Conservation (phyloP, 495 filamentous ascomycete genomes). For the Aspergillus baeticus region DNA sequence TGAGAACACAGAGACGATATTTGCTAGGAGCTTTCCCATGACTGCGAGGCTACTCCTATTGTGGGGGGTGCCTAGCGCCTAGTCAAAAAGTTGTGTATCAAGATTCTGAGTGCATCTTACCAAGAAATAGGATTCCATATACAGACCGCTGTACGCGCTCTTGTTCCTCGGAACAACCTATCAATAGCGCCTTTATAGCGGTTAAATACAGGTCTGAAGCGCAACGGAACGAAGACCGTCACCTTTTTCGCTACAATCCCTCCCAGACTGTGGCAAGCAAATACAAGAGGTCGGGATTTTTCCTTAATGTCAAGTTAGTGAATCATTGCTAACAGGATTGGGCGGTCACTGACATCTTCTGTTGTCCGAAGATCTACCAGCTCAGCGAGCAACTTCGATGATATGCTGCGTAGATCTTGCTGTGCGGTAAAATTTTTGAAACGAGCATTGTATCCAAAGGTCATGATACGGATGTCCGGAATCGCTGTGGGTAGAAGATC, state of each 20-base stretch:
- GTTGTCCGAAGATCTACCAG: background rate
- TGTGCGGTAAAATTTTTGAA: background rate
- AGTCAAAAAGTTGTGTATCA: background rate
- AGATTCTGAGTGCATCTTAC: conserved; percentile 6
- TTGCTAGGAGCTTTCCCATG: background rate
- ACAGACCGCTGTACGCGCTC: background rate
- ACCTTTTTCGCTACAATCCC: conserved; percentile 4
- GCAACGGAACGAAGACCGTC: background rate
- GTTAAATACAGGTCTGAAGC: no score
- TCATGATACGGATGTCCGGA: conserved; percentile 1
- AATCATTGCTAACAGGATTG: background rate
- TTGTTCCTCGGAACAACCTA: background rate
- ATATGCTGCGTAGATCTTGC: background rate
- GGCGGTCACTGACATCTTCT: background rate
- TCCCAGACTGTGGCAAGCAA: background rate
- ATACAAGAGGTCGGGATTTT: background rate
- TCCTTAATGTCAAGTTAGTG: background rate
- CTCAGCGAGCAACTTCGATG: background rate
- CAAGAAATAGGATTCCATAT: background rate
- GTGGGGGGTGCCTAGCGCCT: background rate
- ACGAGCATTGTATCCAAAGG: conserved; percentile 3
- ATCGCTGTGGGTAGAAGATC: background rate
- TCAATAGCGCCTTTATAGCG: background rate
- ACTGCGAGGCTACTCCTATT: background rate
- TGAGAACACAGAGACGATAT: background rate